Base-by-base conservation (phyloP, 148 eudicot genomes). In the Pouteria glomerata region DNA sequence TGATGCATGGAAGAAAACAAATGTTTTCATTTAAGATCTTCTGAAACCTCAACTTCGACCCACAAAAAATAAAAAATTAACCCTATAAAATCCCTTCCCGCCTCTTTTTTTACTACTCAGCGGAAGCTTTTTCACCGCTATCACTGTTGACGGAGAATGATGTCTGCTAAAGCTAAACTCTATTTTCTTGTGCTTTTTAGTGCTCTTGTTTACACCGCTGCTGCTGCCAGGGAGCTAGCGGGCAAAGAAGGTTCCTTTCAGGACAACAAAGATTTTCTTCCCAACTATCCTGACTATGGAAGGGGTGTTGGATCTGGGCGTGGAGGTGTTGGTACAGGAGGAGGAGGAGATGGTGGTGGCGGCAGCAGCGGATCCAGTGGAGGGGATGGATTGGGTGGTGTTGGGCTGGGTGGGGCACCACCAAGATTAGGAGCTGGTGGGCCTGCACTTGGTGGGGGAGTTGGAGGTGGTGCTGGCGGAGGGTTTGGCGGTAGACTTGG, bases 401-500 rank as follows among this genome's bases (percentile, higher is more conserved):
- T 23, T 51, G 55, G 55, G 2, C 55, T 12, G 2, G 55, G 55
- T 51, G 55, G 55, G 4, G 55, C 55, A 37, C 7, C 41, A 37
- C 7, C 7, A 7, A 7, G 7, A 7, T 3, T 7, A 7, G 41
- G 7, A 3, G 41, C 4, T 37, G 41, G 41, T 51, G 55, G 55
- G 55, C 5, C 21, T 51, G 55, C 19, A 37, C 41, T 7, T 37
- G n/a, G 27, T 47, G n/a, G 19, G 18, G 69, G 69, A 8, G 8
- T 26, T 1, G 69, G 69, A 3, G 69, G 53, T 66, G 69, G 34
- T 47, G 69, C 33, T 21, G 69, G 69, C 1, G 55, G 33, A 10
- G 66, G 66, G 19, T 62, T 35, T 66, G 69, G 55, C 16, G 55
- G 69, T n/a, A n/a, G n/a, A n/a, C n/a, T n/a, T n/a, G n/a, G n/a